Base-by-base conservation (phyloP, 208 protist species). In the Leishmania lainsoni region DNA sequence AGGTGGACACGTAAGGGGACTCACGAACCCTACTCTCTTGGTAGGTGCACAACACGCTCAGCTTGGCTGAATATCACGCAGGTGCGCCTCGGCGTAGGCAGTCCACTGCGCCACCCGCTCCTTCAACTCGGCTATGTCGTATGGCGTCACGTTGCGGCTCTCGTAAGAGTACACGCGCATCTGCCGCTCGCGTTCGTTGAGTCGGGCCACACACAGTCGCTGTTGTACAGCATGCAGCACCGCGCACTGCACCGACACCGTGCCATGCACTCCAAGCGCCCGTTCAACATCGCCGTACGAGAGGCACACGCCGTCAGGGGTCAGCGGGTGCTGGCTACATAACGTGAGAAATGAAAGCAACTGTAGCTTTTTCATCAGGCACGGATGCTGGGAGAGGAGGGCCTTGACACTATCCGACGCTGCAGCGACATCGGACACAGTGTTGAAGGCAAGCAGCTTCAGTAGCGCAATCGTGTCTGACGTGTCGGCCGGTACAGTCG, bases 341-440 rank as follows among this genome's bases (percentile, higher is more conserved):
- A 93, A 54, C 65, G 86, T 52, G 77, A 87, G 54, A 86, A 95
- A 59, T 16, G 89, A 86, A 16, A 95, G 87, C 54, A 91, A 65
- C 29, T 75, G 79, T 51, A 89, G 76, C 42, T 93, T 93, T 12
- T 68, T 66, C 3, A 42, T 54, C 59, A 87, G 79, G n/a, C 58
- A 22, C 16, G 70, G 49, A 42, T 88, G 75, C 63, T 72, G 58
- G 42, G 81, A 26, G 3, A 86, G 12, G 20, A 93, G 79, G 35
- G 52, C 61, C 39, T 80, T 79, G 59, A 84, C 69, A 4, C 65
- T 80, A 0, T 75, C 77, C 3, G 68, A 20, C 20, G 68, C 29
- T 17, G 59, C 76, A 26, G 81, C 81, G 2, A 78, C 70, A n/a
- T 81, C 77, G 22, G 8, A 8, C 3, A 75, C 26, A 0, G 76